These are phyloP conservation scores for Cucurbitaria berberidis DNA, from an alignment of 2,329 filamentous ascomycete genomes.

Conservation along the genomic window DNA sequence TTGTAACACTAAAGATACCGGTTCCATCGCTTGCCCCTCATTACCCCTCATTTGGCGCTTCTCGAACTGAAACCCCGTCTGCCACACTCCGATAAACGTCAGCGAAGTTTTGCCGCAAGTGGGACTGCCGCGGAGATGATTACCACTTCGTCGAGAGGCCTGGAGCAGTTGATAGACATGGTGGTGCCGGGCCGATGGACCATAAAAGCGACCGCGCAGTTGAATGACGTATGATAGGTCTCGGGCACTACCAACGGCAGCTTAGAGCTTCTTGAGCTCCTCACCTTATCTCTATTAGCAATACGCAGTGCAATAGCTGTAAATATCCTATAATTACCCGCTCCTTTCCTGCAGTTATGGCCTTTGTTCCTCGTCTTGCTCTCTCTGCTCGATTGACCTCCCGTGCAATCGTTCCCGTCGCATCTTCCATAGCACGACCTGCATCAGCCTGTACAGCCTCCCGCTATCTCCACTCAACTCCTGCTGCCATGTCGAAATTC, in stretches of 20 bases:
- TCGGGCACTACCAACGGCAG: slow-evolving; percentile 9
- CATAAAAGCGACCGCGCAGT: slow-evolving; percentile 5
- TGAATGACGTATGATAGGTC: slow-evolving; percentile 17
- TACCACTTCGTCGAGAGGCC: background rate
- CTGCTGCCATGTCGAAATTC: slow-evolving; percentile 42
- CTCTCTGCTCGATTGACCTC: slow-evolving; percentile 39
- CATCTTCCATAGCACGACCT: slow-evolving; percentile 27
- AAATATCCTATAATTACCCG: slow-evolving; percentile 20
- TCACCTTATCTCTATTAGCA: slow-evolving; percentile 25
- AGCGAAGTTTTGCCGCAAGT: background rate
- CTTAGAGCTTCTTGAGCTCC: slow-evolving; percentile 23
- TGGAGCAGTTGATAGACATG: background rate
- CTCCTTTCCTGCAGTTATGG: slow-evolving; percentile 22
- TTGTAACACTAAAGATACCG: background rate
- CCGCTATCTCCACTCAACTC: slow-evolving; percentile 35
- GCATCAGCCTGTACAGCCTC: slow-evolving; percentile 27
- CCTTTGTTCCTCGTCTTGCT: slow-evolving; percentile 33
- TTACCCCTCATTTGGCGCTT: slow-evolving; percentile 9
- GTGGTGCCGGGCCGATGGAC: slow-evolving; percentile 3
- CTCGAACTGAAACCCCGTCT: background rate
- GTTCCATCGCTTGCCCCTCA: slow-evolving; percentile 5
- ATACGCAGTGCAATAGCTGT: slow-evolving; percentile 12
- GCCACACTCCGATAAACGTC: background rate
- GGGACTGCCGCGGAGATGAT: background rate
- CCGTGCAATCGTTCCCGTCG: slow-evolving; percentile 37